These are phyloP conservation scores for Podila verticillata DNA, from an alignment of 192 early-diverging fungal genomes.

Conservation along the genomic window DNA sequence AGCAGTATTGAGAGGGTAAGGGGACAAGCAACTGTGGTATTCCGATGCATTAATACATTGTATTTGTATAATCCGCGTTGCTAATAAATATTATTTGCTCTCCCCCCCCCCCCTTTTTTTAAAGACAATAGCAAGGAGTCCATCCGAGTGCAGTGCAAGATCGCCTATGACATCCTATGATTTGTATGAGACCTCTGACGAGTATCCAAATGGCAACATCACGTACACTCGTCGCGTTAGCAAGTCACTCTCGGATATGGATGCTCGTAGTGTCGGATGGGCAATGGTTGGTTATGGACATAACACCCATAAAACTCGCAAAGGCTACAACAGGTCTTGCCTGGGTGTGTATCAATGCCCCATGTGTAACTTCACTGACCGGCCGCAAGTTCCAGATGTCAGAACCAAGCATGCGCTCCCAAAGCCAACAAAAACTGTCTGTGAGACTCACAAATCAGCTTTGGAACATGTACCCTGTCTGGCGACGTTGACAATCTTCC, in stretches of 20 bases:
- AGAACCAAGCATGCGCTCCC: background rate
- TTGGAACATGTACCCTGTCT: background rate
- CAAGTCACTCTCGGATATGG: background rate
- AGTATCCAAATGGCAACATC: slow-evolving; percentile 8
- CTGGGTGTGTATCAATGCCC: too few relatives aligned
- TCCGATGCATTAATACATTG: too few relatives aligned
- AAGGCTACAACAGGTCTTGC: background rate
- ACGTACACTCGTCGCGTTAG: background rate
- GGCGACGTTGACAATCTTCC: background rate
- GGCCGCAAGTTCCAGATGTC: background rate
- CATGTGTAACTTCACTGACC: background rate
- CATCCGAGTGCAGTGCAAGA: too few relatives aligned
- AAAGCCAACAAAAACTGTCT: background rate
- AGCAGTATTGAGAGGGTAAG: too few relatives aligned
- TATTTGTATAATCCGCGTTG: too few relatives aligned
- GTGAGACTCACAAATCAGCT: background rate
- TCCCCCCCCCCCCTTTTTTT: too few relatives aligned
- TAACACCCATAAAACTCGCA: background rate
- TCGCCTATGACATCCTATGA: too few relatives aligned
- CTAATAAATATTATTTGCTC: too few relatives aligned
- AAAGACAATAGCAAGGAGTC: too few relatives aligned
- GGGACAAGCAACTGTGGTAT: too few relatives aligned
- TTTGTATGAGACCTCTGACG: background rate
- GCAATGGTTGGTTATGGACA: background rate
- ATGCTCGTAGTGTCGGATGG: background rate